phyloP scores from a whole-genome alignment of 2,329 filamentous ascomycete genomes.

The Penicillium capsulatum region DNA sequence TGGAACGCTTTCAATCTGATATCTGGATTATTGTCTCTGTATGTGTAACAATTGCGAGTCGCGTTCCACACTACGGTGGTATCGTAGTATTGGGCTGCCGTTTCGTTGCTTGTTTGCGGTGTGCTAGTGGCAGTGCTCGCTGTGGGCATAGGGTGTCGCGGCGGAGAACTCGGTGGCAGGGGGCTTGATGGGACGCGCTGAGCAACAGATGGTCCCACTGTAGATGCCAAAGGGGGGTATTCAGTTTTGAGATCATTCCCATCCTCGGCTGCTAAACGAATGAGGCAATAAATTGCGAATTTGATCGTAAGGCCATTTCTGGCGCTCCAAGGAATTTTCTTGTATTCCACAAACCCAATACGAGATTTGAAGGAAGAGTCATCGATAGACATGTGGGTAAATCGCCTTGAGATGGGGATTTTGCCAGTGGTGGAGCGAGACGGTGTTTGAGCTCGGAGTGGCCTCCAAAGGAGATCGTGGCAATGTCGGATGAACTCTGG shows the following conservation, averaged over 20 bases:
- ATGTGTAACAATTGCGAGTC: not conserved
- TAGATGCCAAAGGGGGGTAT: not conserved
- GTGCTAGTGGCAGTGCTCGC: not conserved
- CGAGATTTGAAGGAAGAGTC: constrained; percentile 1
- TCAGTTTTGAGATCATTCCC: constrained; percentile 1
- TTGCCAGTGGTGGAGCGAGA: constrained; percentile 21
- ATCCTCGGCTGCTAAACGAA: constrained; percentile 1
- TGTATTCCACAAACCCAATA: constrained; percentile 1
- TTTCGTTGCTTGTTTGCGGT: not conserved
- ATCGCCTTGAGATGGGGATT: not conserved
- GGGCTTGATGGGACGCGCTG: not conserved
- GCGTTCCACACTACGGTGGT: not conserved
- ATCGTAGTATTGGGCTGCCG: not conserved
- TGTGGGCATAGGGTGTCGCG: not conserved
- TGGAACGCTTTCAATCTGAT: constrained; percentile 9
- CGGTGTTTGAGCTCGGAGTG: constrained; percentile 11
- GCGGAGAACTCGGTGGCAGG: not conserved
- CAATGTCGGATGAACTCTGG: not conserved
- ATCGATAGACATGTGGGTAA: constrained; percentile 1
- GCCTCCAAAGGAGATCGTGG: constrained; percentile 1
- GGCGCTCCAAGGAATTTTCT: constrained; percentile 1
- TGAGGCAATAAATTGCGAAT: not conserved
- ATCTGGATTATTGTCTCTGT: constrained; percentile 1
- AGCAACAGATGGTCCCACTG: not conserved
- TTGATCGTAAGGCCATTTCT: constrained; percentile 1